Evolutionary conservation across 2,329 filamentous ascomycete species (phyloP), one percentile per base, ranked within the genome.

Genomic region (Cladosporium sphaerospermum): DNA sequence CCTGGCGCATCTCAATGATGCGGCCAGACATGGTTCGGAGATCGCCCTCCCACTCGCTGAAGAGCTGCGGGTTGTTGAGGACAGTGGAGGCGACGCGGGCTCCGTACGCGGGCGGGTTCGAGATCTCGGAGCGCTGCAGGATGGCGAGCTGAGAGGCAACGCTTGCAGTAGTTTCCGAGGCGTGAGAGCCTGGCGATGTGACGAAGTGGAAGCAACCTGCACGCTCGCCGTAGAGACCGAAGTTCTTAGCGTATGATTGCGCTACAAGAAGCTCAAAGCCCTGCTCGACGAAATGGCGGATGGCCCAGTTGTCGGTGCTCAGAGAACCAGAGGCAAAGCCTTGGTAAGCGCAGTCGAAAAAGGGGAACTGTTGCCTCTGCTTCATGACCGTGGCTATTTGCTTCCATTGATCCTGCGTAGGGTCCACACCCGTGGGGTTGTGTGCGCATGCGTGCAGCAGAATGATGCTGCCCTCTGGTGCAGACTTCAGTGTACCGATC

Each of bases 321-420:
- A 97, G 81, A 69, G 95, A 85, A 55, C 93, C 93, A 1, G 93
- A 95, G 3, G 93, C 93, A 69, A 99, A 99, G 54, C 93, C 92
- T 74, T 97, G 93, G 78, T 99, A 99, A 53, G 93, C 93, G 60
- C 83, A 89, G 78, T 99, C 93, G 74, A 99, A 97, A 82, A 99
- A 97, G 64, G 93, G 92, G 76, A 99, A 96, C 72, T 95, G 92
- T 59, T 82, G 82, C 74, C 86, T 89, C 65, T 82, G 72, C 64
- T 81, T 81, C 71, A 97, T 84, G 42, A 96, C 72, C 41, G 78
- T 71, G 49, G 92, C 90, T 57, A 99, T 83, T 74, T 95, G 81
- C 71, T 86, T 89, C 93, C 93, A 99, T 75, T 99, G 93, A 51
- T 92, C 89, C 61, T 86, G 78, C 16, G 91, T 95, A 7, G 91